Evolutionary conservation across 108 stramenopile genomes (phyloP).

Genomic region (Bacterosira constricta): DNA sequence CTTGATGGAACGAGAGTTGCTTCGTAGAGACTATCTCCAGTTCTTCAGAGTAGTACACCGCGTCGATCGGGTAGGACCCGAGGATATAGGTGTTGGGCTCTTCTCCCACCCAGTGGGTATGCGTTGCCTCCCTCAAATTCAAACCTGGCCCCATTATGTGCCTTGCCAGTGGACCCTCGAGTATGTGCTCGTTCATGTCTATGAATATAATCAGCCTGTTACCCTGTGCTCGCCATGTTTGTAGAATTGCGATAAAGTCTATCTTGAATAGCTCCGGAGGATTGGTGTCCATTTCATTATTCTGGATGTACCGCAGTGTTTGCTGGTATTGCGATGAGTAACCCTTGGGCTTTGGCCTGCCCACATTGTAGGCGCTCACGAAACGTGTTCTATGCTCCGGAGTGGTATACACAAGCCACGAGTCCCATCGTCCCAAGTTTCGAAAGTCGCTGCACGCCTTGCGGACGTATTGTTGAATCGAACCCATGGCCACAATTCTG

Average conservation of each 20-base stretch:
- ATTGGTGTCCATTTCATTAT: neutral
- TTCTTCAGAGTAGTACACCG: neutral
- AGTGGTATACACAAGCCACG: neutral
- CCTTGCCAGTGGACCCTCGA: neutral
- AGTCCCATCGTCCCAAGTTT: neutral
- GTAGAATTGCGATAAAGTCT: neutral
- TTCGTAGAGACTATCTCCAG: neutral
- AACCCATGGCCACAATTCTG: too few relatives aligned
- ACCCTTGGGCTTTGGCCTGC: neutral
- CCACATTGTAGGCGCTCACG: neutral
- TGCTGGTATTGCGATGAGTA: neutral
- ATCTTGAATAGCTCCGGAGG: neutral
- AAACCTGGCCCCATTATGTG: neutral
- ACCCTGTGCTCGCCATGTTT: neutral
- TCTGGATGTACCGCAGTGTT: neutral
- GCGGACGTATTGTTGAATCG: neutral
- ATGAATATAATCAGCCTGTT: neutral
- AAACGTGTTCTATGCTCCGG: neutral
- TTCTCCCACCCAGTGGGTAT: neutral
- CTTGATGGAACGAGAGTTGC: neutral
- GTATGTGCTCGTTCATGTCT: neutral
- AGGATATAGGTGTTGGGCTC: neutral
- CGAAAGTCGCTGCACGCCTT: neutral
- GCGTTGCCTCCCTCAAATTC: neutral
- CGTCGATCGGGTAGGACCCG: neutral